These are phyloP conservation scores for Acacia confusa DNA, from an alignment of 306 rosid genomes.

Conservation along the genomic window DNA sequence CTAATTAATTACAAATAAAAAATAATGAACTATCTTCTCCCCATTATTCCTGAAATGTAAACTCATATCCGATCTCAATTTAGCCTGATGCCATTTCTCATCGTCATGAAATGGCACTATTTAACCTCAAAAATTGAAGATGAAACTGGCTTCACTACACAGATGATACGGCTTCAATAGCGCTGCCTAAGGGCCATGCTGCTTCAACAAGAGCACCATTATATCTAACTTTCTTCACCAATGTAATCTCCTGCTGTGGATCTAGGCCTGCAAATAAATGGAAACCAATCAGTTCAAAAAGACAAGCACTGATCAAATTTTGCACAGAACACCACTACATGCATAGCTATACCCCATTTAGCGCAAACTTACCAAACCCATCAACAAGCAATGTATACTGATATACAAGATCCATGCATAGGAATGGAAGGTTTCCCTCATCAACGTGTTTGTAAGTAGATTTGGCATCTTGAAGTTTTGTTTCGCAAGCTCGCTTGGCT, in stretches of 20 bases:
- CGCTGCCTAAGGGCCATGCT: constrained; percentile 99
- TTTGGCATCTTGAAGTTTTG: constrained; percentile 66
- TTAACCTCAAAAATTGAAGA: constrained; percentile 31
- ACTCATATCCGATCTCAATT: constrained; percentile 37
- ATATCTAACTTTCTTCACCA: constrained; percentile 90
- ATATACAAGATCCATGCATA: constrained; percentile 97
- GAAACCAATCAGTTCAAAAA: constrained; percentile 17
- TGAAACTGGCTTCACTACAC: constrained; percentile 45
- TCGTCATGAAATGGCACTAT: constrained; percentile 26
- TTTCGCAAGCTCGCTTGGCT: constrained; percentile 89
- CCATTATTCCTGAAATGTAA: constrained; percentile 38
- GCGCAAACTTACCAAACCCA: constrained; percentile 77
- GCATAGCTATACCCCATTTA: constrained; percentile 15
- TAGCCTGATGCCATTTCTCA: constrained; percentile 33
- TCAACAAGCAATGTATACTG: constrained; percentile 82
- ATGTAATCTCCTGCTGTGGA: constrained; percentile 91
- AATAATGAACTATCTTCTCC: constrained; percentile 43
- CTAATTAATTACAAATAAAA: constrained; percentile 41
- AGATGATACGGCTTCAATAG: constrained; percentile 94
- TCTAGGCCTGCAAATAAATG: constrained; percentile 63
- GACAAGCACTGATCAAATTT: constrained; percentile 17
- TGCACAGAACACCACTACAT: constrained; percentile 11
- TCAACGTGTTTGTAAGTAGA: constrained; percentile 54
- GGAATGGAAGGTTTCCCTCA: constrained; percentile 76
- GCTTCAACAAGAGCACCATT: constrained; percentile 85